Base-by-base conservation (phyloP, 176 grass and related monocot genomes). In the Phoenix dactylifera region DNA sequence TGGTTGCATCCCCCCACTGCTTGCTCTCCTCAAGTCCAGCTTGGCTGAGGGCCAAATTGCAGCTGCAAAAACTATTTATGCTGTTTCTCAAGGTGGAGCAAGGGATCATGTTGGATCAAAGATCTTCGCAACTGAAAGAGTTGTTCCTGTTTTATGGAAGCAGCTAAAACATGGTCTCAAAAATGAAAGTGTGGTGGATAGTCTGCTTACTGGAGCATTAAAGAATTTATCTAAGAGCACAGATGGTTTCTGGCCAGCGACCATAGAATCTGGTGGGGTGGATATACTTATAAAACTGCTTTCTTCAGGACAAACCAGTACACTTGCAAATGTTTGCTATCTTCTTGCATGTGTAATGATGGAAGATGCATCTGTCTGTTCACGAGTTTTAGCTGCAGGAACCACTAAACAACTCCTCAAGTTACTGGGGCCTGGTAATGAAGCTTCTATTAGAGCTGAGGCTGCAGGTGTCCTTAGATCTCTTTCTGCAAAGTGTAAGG, bases 61-160 rank as follows among this genome's bases (percentile, higher is more conserved):
- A 74, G 78, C 85, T 77, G 89, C 89, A 25, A 89, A 95, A 77
- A 89, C 89, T 50, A 95, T 95, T 50, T 89, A 85, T 76, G 81
- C 89, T 29, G 89, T 95, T 72, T 95, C 89, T 72, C 85, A 95
- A 80, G 89, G 85, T 79, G 84, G 89, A 55, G 80, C 80, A 68
- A 95, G 89, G 73, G 89, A 95, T 78, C 89, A 95, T 62, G 89
- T 95, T 68, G 89, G 89, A 70, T 95, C 89, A 76, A 95, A 95
- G 68, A 95, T 95, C 54, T 95, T 95, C 72, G 88, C 89, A 22
- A 95, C 89, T 0, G 89, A 95, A 68, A 80, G 80, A 57, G 89
- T 89, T 80, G 89, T 95, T 59, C 89, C 89, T 63, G 81, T 77
- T 66, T 70, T 95, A 55, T 95, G 89, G 89, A 75, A 78, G 64